Evolutionary conservation across 768 basidiomycete genomes (phyloP).

Genomic region (Podaxis pistillaris): DNA sequence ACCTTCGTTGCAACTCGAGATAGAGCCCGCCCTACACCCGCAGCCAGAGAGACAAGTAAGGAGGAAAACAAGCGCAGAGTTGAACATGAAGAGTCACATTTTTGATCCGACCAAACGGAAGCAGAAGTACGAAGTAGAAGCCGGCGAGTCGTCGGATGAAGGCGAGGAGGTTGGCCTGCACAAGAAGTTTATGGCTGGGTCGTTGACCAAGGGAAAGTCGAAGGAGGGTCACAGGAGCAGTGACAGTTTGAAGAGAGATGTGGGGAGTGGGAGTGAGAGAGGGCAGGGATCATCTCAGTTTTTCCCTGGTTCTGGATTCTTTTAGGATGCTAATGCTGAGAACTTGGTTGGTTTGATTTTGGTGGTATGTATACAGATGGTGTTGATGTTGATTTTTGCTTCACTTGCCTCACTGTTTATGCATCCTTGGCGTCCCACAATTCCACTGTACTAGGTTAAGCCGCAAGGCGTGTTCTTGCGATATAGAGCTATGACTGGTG

Average conservation of each 20-base stretch:
- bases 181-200: conserved; percentile 11
- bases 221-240: conserved; percentile 7
- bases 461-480: neutral
- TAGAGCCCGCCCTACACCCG: conserved; percentile 3
- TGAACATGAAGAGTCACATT: conserved; percentile 41
- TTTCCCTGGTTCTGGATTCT: conserved; percentile 39
- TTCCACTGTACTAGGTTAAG: no score
- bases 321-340: conserved; percentile 12
- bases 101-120: conserved; percentile 25
- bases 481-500: neutral
- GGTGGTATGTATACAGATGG: no score
- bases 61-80: conserved; percentile 37
- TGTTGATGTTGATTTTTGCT: neutral
- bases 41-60: conserved; percentile 16
- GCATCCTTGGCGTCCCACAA: neutral
- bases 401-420: neutral
- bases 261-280: conserved; percentile 12
- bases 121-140: conserved; percentile 17
- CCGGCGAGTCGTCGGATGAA: conserved; percentile 12
- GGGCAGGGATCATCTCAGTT: conserved; percentile 30
- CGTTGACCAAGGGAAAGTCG: conserved; percentile 2
- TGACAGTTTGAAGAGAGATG: conserved; percentile 5
- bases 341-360: no score
- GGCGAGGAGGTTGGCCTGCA: conserved; percentile 15
- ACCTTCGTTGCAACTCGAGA: conserved; percentile 9